Percentiles rank a stretch among this genome's conserved stretches.
These are phyloP conservation scores for Phlyctochytrium arcticum DNA, from an alignment of 192 early-diverging fungal species.

Conservation along the genomic window DNA sequence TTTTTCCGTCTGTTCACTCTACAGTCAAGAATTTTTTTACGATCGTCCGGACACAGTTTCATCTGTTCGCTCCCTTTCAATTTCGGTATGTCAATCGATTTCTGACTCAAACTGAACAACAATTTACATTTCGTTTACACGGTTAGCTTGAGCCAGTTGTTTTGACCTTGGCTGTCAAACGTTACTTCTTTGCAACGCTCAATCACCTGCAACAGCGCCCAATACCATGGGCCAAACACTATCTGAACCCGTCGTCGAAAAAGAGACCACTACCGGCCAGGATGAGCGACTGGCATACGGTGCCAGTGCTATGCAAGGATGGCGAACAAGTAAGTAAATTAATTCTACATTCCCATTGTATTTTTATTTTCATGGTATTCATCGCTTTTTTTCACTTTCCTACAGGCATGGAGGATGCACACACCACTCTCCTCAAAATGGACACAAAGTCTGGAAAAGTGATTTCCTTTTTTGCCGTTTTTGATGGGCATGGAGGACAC, in stretches of 20 bases:
- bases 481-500: slow-evolving; percentile 90
- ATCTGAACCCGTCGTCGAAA: slow-evolving; percentile 87
- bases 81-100: too few species aligned
- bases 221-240: slow-evolving; percentile 89
- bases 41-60: too few species aligned
- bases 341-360: not conserved
- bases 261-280: slow-evolving; percentile 68
- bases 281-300: slow-evolving; percentile 80
- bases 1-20: too few species aligned
- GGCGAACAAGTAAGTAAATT: slow-evolving; percentile 79
- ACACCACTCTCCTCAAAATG: slow-evolving; percentile 78
- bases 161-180: too few species aligned
- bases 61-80: too few species aligned
- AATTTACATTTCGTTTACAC: too few species aligned
- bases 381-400: not conserved
- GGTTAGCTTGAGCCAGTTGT: too few species aligned
- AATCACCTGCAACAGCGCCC: not conserved
- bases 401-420: slow-evolving; percentile 95
- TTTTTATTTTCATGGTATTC: not conserved
- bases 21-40: too few species aligned
- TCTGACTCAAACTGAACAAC: too few species aligned
- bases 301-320: slow-evolving; percentile 95
- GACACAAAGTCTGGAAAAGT: slow-evolving; percentile 29
- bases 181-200: too few species aligned
- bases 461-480: slow-evolving; percentile 91